Conservation (phyloP, 768 basidiomycete species). For the Leucocoprinus birnbaumii region DNA sequence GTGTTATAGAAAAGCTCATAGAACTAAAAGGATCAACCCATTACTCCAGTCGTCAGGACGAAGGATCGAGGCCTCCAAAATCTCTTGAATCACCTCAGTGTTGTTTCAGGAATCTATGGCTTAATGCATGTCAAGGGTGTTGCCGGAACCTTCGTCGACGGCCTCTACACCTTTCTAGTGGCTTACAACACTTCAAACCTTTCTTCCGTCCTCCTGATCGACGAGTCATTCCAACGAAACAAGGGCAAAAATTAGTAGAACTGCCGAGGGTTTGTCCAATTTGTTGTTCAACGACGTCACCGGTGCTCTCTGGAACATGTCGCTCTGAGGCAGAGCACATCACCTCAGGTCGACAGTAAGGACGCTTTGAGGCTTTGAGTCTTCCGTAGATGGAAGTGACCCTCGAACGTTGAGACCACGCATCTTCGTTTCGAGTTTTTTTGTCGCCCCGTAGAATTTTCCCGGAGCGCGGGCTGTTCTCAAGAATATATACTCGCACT, state of each 20-base stretch:
- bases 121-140: conserved; percentile 2
- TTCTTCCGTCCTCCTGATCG: neutral
- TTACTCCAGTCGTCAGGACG: conserved; percentile 8
- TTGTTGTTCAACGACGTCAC: too few relatives aligned
- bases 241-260: neutral
- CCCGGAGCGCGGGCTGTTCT: too few relatives aligned
- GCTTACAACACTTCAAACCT: neutral
- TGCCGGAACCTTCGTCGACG: neutral
- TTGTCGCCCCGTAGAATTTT: too few relatives aligned
- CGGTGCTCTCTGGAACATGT: neutral
- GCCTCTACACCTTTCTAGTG: neutral
- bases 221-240: conserved; percentile 6
- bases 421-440: neutral
- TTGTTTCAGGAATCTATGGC: conserved; percentile 5
- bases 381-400: neutral
- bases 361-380: neutral
- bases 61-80: neutral
- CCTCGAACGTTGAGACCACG: conserved; percentile 8
- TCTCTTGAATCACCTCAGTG: neutral
- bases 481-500: too few relatives aligned
- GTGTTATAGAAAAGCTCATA: neutral
- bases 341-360: neutral
- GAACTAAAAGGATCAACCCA: conserved; percentile 1
- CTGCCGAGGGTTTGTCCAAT: too few relatives aligned
- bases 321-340: neutral